Conservation (phyloP, 192 early-diverging fungal species). For the Umbelopsis vinacea region DNA sequence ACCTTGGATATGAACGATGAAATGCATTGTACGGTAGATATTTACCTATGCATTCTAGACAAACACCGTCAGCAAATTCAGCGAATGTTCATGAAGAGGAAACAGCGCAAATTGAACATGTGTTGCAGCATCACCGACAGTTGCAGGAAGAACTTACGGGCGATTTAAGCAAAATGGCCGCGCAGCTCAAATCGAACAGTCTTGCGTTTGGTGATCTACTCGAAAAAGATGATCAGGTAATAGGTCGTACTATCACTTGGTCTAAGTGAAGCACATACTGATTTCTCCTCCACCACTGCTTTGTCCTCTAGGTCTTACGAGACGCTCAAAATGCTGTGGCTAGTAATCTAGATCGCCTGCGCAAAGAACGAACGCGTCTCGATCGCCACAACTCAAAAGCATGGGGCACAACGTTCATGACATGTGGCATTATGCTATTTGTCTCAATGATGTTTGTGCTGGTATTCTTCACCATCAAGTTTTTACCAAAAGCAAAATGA, state of each 20-base stretch:
- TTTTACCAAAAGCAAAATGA: constrained; percentile 43
- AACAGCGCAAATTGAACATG: constrained; percentile 41
- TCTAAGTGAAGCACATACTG: too few relatives aligned
- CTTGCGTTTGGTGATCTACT: constrained; percentile 49
- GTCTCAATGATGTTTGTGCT: constrained; percentile 49
- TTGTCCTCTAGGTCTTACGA: constrained; percentile 29
- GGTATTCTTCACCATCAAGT: constrained; percentile 47
- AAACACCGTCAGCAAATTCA: not conserved
- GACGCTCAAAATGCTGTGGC: constrained; percentile 46
- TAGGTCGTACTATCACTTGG: too few relatives aligned
- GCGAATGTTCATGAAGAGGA: constrained; percentile 35
- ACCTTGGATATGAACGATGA: too few relatives aligned
- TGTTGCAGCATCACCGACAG: constrained; percentile 55
- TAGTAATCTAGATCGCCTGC: constrained; percentile 43
- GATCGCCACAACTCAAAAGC: constrained; percentile 40
- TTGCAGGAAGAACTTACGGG: constrained; percentile 54
- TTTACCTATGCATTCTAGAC: not conserved
- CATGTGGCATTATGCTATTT: constrained; percentile 46
- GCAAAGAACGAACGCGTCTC: constrained; percentile 40
- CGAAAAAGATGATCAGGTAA: constrained; percentile 46
- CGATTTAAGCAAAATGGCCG: constrained; percentile 51
- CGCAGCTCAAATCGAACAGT: constrained; percentile 53
- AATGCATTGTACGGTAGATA: not conserved
- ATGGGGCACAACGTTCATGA: constrained; percentile 56
- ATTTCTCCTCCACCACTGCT: too few relatives aligned